Evolutionary conservation across 176 grass and related monocot genomes (phyloP), one percentile per base, ranked within the genome.

Genomic region (Saccharum officinarum): DNA sequence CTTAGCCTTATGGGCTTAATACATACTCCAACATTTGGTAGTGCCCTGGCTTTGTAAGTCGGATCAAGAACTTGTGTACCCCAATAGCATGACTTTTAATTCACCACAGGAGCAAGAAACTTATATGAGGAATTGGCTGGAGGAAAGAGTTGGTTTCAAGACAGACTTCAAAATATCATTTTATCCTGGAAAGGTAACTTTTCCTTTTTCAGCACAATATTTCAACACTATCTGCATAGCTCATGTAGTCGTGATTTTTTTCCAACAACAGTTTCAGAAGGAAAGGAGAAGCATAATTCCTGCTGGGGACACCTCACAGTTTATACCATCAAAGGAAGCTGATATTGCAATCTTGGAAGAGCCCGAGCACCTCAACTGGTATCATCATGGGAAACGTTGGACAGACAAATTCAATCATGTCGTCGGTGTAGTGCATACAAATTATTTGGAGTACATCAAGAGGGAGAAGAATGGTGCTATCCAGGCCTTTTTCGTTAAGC

Each of bases 331-430:
- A 62, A 95, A 93, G 64, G 95, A 90, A 80, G 89, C 95, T 71
- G 91, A 98, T 69, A 90, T 98, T 86, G 95, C 93, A 73, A 95
- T 98, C 72, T 80, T 98, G 62, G 95, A 98, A 92, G 95, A 98
- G 40, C 95, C 93, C 3, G 95, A 98, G 85, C 95, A 98, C 64
- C 83, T 95, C 59, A 98, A 95, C 85, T 98, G 95, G 95, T 98
- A 98, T 82, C 95, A 98, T 76, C 95, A 98, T 80, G 95, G 95
- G 59, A 95, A 93, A 54, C 89, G 95, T 20, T 98, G 95, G 95
- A 98, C 91, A 20, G 89, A 95, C 78, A 98, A 93, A 69, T 98
- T 98, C 67, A 93, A 98, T 88, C 93, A 95, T 80, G 95, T 98
- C 12, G 87, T 98, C 12, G 95, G 95, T 86, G 85, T 98, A 50